Evolutionary conservation across 176 grass and related monocot species (phyloP).

Genomic region (Melocanna baccifera): DNA sequence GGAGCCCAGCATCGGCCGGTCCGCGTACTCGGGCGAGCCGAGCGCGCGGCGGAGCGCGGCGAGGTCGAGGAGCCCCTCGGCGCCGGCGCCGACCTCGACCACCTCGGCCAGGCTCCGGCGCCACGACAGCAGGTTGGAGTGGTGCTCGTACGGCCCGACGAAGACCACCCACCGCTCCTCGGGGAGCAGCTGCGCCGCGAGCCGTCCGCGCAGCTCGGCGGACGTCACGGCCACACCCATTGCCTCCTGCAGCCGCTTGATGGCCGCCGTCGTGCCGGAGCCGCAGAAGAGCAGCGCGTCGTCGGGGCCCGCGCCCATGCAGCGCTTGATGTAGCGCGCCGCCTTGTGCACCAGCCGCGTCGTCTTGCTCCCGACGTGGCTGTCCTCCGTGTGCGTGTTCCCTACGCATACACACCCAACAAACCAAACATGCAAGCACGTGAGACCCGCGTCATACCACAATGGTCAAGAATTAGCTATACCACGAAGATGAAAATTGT

Average conservation of each 20-base stretch:
- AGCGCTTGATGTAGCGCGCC: slow-evolving; percentile 61
- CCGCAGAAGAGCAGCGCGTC: slow-evolving; percentile 75
- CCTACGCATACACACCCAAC: slow-evolving; percentile 26
- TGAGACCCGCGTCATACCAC: not conserved
- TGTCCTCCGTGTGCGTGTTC: slow-evolving; percentile 84
- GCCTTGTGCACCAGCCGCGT: slow-evolving; percentile 57
- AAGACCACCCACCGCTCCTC: slow-evolving; percentile 83
- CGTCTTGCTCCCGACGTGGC: slow-evolving; percentile 74
- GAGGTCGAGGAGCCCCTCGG: slow-evolving; percentile 47
- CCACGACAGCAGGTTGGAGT: slow-evolving; percentile 91
- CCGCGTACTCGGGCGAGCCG: slow-evolving; percentile 5
- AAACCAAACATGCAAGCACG: not conserved
- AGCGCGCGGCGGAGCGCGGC: slow-evolving; percentile 39
- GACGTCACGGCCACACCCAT: slow-evolving; percentile 51
- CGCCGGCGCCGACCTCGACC: slow-evolving; percentile 60
- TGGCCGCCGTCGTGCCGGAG: slow-evolving; percentile 58
- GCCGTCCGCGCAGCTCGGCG: slow-evolving; percentile 14
- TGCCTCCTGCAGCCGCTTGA: slow-evolving; percentile 83
- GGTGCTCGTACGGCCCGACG: slow-evolving; percentile 77
- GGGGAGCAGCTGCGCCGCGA: slow-evolving; percentile 25
- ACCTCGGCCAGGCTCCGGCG: slow-evolving; percentile 66
- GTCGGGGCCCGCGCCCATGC: slow-evolving; percentile 50
- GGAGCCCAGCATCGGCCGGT: slow-evolving; percentile 67
- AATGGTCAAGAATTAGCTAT: not conserved
- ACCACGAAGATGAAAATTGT: too few relatives aligned